Conservation (phyloP, 257 asterid genomes). For the Gentiana dahurica region DNA sequence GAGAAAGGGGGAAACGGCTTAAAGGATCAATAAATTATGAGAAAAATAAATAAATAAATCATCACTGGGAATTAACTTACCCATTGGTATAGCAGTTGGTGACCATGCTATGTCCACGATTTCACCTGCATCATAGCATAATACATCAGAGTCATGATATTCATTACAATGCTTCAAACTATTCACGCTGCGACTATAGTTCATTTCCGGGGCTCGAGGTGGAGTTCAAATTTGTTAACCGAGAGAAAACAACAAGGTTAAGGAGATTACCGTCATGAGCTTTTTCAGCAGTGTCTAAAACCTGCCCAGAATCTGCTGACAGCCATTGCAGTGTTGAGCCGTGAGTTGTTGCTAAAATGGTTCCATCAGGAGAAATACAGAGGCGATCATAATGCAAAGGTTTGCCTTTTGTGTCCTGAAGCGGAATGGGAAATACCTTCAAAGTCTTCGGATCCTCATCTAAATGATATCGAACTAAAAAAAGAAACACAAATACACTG, state of each 20-base stretch:
- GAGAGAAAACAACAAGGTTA: not conserved
- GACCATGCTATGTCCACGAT: conserved; percentile 85
- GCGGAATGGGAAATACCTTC: conserved; percentile 86
- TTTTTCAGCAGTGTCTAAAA: conserved; percentile 88
- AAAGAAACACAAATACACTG: conserved; percentile 14
- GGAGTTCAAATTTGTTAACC: not conserved
- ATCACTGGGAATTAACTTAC: conserved; percentile 23
- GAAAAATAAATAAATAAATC: not conserved
- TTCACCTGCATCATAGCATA: conserved; percentile 48
- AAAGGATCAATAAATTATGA: not conserved
- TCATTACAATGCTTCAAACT: not conserved
- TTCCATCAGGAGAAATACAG: conserved; percentile 85
- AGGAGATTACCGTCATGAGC: conserved; percentile 81
- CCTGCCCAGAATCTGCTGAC: conserved; percentile 70
- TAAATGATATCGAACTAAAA: conserved; percentile 84
- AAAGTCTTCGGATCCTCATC: conserved; percentile 95
- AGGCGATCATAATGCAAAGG: conserved; percentile 77
- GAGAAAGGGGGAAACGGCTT: not conserved
- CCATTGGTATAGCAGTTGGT: conserved; percentile 49
- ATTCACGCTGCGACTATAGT: too few species aligned
- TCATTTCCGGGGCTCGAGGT: too few species aligned
- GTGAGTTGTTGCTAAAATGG: conserved; percentile 73
- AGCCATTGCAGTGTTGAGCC: conserved; percentile 95
- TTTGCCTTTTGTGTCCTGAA: conserved; percentile 65
- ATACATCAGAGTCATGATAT: not conserved